Percentiles rank a stretch among this genome's conserved stretches.
Conservation (phyloP, 495 filamentous ascomycete species). For the Xylaria intraflava region DNA sequence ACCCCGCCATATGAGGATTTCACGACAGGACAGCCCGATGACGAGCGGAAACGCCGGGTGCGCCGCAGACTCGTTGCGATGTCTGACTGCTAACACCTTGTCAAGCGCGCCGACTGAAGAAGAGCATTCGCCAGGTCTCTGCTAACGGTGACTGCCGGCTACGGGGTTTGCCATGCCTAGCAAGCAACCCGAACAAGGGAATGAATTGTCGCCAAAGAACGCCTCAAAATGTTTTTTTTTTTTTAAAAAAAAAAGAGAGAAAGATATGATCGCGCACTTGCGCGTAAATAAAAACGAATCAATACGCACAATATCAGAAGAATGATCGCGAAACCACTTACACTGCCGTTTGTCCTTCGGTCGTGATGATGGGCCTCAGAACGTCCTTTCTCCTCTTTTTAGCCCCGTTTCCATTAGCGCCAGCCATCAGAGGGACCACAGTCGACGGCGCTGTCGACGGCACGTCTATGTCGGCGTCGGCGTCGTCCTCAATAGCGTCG, state of each 20-base stretch:
- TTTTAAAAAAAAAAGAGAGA: background rate
- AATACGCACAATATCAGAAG: constrained; percentile 25
- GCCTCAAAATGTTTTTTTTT: too few relatives aligned
- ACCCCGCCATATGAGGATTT: constrained; percentile 7
- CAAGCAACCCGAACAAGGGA: background rate
- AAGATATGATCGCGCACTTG: constrained; percentile 3
- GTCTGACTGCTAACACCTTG: background rate
- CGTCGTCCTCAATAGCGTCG: background rate
- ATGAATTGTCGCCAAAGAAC: background rate
- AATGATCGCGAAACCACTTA: constrained; percentile 31
- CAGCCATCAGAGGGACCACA: constrained; percentile 23
- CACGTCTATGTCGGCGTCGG: background rate
- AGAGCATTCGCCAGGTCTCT: background rate
- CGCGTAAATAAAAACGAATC: background rate
- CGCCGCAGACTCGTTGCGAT: background rate
- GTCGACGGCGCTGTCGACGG: constrained; percentile 10
- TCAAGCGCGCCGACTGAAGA: background rate
- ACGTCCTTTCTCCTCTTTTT: constrained; percentile 89
- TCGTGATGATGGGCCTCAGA: constrained; percentile 85
- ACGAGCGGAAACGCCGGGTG: background rate
- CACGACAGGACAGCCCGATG: background rate
- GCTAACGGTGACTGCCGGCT: background rate
- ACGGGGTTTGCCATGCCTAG: background rate
- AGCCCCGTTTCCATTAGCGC: constrained; percentile 25
- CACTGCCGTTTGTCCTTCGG: constrained; percentile 50